Evolutionary conservation across 1,284 basidiomycete species (phyloP).

Genomic region (Wolfiporia cocos): DNA sequence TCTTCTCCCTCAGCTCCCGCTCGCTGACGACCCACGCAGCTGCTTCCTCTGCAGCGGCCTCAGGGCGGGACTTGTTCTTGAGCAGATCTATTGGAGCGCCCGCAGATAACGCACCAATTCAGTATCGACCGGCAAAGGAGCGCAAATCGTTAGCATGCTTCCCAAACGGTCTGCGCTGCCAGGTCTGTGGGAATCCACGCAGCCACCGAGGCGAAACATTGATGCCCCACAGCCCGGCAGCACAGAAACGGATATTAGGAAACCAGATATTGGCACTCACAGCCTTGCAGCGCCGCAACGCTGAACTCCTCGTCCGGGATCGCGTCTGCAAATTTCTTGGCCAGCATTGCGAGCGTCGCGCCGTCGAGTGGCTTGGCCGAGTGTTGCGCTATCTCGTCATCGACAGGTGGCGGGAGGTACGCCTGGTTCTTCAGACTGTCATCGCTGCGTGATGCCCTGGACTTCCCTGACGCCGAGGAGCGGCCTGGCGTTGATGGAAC

Average conservation of each 20-base stretch:
- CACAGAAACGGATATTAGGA: constrained; percentile 8
- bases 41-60: constrained; percentile 59
- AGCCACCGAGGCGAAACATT: no score
- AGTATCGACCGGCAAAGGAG: constrained; percentile 2
- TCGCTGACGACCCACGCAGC: constrained; percentile 66
- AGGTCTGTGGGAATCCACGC: constrained; percentile 7
- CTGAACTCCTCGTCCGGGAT: constrained; percentile 79
- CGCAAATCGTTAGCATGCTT: constrained; percentile 20
- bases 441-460: constrained; percentile 16
- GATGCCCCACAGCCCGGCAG: no score
- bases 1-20: constrained; percentile 62
- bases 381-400: constrained; percentile 55
- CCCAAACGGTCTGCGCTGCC: constrained; percentile 17
- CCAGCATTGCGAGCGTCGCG: constrained; percentile 53
- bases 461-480: constrained; percentile 15
- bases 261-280: constrained; percentile 41
- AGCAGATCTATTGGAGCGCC: constrained; percentile 50
- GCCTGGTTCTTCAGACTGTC: constrained; percentile 47
- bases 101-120: not conserved
- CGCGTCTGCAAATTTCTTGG: constrained; percentile 66
- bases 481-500: constrained; percentile 12
- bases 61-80: constrained; percentile 75
- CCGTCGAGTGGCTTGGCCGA: constrained; percentile 59
- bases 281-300: constrained; percentile 82
- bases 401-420: constrained; percentile 58